Conservation (phyloP, 148 eudicot species). For the Rhododendron simsii region DNA sequence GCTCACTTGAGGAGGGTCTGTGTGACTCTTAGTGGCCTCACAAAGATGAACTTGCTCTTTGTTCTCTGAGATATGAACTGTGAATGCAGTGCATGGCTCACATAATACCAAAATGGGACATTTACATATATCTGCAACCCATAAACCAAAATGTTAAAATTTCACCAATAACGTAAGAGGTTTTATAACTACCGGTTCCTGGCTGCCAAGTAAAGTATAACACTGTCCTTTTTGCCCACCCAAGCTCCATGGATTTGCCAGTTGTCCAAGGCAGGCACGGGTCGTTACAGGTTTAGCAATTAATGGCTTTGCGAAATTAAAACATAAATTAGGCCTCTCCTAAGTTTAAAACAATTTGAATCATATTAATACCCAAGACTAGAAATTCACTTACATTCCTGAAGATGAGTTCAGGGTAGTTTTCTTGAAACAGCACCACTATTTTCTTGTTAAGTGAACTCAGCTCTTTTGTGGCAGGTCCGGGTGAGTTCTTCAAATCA, state of each 20-base stretch:
- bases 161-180: too few species aligned
- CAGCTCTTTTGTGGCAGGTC: conserved; percentile 46
- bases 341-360: background rate
- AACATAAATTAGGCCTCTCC: background rate
- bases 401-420: conserved; percentile 67
- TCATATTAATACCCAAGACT: background rate
- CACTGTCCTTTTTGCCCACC: too few species aligned
- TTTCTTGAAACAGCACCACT: conserved; percentile 41
- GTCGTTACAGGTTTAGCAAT: background rate
- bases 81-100: conserved; percentile 43
- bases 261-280: background rate
- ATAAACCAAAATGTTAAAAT: background rate
- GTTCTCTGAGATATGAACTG: conserved; percentile 44
- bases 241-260: too few species aligned
- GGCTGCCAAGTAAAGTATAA: too few species aligned
- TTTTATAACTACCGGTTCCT: too few species aligned
- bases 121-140: conserved; percentile 64
- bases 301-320: background rate
- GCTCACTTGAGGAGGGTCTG: conserved; percentile 72
- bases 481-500: conserved; percentile 64
- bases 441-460: conserved; percentile 41
- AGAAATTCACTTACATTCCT: conserved; percentile 34
- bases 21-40: conserved; percentile 56
- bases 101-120: conserved; percentile 64
- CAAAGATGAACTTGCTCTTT: conserved; percentile 48